phyloP scores from a whole-genome alignment of 768 basidiomycete species.

The Suillus placidus region DNA sequence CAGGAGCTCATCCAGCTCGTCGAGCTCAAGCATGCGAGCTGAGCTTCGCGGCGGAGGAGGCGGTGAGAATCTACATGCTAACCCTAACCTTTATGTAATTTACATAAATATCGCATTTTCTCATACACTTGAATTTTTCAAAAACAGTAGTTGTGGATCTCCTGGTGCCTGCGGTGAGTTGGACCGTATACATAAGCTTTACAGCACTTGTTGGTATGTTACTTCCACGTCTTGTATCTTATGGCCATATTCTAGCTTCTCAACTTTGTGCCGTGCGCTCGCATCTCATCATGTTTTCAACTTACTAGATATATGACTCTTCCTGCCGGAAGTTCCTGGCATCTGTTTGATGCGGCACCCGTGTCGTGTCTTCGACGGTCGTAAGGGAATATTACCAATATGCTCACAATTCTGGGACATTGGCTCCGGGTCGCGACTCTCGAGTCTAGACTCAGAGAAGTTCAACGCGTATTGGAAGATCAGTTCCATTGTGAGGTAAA shows the following conservation, averaged over 20 bases:
- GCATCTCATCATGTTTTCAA: background rate
- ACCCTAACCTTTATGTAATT: background rate
- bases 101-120: background rate
- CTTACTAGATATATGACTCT: background rate
- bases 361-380: conserved; percentile 9
- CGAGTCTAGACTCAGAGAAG: too few relatives aligned
- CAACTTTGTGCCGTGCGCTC: background rate
- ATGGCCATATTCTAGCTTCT: background rate
- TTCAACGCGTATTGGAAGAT: background rate
- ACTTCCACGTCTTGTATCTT: background rate
- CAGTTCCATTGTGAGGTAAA: background rate
- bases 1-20: conserved; percentile 27
- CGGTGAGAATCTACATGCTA: background rate
- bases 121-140: background rate
- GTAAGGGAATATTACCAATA: background rate
- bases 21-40: conserved; percentile 28
- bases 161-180: background rate
- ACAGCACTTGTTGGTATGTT: background rate
- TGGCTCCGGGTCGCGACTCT: background rate
- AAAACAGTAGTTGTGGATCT: background rate
- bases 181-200: background rate
- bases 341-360: background rate
- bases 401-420: background rate
- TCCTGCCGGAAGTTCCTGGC: background rate
- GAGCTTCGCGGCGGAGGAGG: conserved; percentile 7